phyloP scores from a whole-genome alignment of 2,329 filamentous ascomycete species.

The Epichloe scottii region DNA sequence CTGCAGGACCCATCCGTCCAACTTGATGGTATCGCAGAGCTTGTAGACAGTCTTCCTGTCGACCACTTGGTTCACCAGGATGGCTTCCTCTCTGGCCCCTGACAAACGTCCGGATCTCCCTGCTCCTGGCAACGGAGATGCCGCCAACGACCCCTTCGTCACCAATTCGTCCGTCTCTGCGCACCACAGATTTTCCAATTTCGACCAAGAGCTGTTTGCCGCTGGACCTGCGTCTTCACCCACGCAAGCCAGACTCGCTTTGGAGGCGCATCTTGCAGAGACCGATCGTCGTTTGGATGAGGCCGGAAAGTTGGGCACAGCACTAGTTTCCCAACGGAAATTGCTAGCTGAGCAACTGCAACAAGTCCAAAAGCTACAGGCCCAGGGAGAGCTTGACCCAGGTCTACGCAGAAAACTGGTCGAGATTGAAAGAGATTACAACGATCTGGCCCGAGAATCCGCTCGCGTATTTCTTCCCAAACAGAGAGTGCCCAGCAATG shows the following conservation, averaged over 20 bases:
- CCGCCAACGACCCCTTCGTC: constrained; percentile 45
- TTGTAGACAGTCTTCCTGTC: constrained; percentile 14
- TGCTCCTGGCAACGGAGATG: constrained; percentile 21
- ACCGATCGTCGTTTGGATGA: constrained; percentile 87
- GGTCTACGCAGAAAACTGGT: constrained; percentile 72
- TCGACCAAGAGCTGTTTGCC: constrained; percentile 69
- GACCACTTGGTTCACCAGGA: constrained; percentile 14
- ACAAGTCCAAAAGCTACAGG: constrained; percentile 69
- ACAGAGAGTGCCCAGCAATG: constrained; percentile 63
- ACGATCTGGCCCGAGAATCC: constrained; percentile 82
- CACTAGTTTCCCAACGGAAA: constrained; percentile 75
- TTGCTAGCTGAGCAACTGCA: constrained; percentile 70
- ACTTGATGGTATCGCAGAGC: constrained; percentile 4
- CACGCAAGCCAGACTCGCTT: constrained; percentile 71
- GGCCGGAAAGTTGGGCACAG: constrained; percentile 76
- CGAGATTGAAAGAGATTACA: constrained; percentile 89
- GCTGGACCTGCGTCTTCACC: constrained; percentile 68
- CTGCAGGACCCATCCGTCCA: background rate
- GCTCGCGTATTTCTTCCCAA: constrained; percentile 80
- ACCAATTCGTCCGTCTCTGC: constrained; percentile 30
- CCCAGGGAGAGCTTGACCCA: constrained; percentile 65
- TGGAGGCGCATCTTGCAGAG: constrained; percentile 85
- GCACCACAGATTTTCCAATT: constrained; percentile 65
- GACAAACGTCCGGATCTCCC: constrained; percentile 28
- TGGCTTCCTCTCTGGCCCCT: constrained; percentile 31